Evolutionary conservation across 1,139 yeast genomes (phyloP), one percentile per base, ranked within the genome.

Genomic region (Hyphopichia khmerensis): DNA sequence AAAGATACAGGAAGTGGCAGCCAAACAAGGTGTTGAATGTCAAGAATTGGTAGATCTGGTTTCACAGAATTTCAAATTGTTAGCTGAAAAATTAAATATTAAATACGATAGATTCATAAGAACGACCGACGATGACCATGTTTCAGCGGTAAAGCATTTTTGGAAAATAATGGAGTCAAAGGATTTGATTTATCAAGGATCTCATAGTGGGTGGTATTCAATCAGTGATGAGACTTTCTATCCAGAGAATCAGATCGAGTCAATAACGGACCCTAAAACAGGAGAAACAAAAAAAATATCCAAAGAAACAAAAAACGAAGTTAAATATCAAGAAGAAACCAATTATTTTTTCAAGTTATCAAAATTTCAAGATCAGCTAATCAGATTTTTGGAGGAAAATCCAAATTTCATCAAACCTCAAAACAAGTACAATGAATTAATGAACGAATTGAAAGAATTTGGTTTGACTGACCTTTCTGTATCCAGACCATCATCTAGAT

Each of bases 201-300:
- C 77, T 23, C 99, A 93, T 60, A 65, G 79, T 40, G 99, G 99
- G 1, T 93, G 98, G 98, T 93, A 95, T 59, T 88, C 96, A 9
- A 72, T 91, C 5, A 85, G 96, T 40, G 99, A 95, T 57, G 99
- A 93, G 63, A 86, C 98, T 0, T 93, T 93, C 57, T 91, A 88
- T 55, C 90, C 99, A 0, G 95, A 84, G 47, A 66, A 80, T 3
- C 96, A 89, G 60, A 80, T 88, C 33, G 79, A 76, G 38, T 74
- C 78, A 48, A 52, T 65, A 0, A 53, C 53, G 8, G 78, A 72
- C 37, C 60, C 60, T 7, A 60, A 60, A 24, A 60, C 71, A 1
- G 77, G 75, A 1, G 45, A 52, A 15, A 55, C 48, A 34, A 63
- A 55, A 40, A 67, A 64, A 64, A 67, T 82, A 15, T 82, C 96